Evolutionary conservation across 306 rosid genomes (phyloP).

Genomic region (Quercus robur): DNA sequence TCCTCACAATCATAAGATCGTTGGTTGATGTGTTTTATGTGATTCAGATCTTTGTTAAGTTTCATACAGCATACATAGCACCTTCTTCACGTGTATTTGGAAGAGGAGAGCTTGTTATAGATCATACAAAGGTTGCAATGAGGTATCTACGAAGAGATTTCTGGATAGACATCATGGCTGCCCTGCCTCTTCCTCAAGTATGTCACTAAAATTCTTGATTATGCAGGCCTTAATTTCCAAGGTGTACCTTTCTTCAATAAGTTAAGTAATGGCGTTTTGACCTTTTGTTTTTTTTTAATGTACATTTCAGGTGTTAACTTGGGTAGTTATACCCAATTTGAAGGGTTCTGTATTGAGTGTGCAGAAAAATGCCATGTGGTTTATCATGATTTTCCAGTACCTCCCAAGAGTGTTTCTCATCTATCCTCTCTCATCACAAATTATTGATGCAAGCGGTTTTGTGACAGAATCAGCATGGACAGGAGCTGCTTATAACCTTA

Average conservation of each 20-base stretch:
- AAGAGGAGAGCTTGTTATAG: slow-evolving; percentile 56
- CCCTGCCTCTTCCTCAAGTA: slow-evolving; percentile 57
- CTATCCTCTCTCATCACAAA: slow-evolving; percentile 87
- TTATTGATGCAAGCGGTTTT: slow-evolving; percentile 80
- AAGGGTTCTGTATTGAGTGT: slow-evolving; percentile 76
- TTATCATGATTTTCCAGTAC: slow-evolving; percentile 76
- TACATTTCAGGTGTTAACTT: slow-evolving; percentile 68
- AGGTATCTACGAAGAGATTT: slow-evolving; percentile 46
- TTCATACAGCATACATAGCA: slow-evolving; percentile 55
- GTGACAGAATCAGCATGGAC: slow-evolving; percentile 97
- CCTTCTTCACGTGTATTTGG: slow-evolving; percentile 60
- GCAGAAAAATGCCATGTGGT: slow-evolving; percentile 74
- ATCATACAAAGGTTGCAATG: slow-evolving; percentile 41
- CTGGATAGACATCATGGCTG: slow-evolving; percentile 47
- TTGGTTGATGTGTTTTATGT: slow-evolving; percentile 38
- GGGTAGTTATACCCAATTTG: slow-evolving; percentile 79
- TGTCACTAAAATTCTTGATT: neutral
- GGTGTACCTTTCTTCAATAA: neutral
- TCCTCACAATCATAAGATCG: slow-evolving; percentile 45
- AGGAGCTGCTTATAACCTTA: slow-evolving; percentile 91
- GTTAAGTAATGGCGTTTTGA: neutral
- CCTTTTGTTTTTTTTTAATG: neutral
- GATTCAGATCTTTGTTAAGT: slow-evolving; percentile 39
- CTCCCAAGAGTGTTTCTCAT: slow-evolving; percentile 81
- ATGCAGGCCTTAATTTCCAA: neutral